A percentile compares a stretch with the other conserved stretches of the same genome.
Evolutionary conservation across 257 asterid species (phyloP).

Genomic region (Penstemon barbatus): DNA sequence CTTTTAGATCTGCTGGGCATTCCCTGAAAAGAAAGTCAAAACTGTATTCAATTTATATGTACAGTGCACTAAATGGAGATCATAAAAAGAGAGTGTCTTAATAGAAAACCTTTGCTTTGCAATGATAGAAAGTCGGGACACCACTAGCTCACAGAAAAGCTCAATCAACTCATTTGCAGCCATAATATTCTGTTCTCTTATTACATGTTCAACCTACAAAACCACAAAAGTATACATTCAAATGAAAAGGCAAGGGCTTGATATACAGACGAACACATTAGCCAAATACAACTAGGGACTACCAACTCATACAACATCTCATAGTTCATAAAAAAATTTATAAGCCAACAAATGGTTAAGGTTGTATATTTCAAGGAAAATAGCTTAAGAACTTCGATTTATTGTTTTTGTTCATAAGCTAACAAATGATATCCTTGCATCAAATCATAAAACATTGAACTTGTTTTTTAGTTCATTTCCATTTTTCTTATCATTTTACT

Average conservation of each 20-base stretch:
- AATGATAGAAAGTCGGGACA: slow-evolving; percentile 76
- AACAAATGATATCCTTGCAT: too few relatives aligned
- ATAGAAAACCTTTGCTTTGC: slow-evolving; percentile 73
- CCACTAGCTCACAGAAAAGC: slow-evolving; percentile 90
- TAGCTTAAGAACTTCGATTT: neutral
- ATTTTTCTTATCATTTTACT: too few relatives aligned
- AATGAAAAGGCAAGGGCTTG: neutral
- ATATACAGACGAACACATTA: too few relatives aligned
- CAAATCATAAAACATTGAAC: too few relatives aligned
- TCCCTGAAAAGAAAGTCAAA: slow-evolving; percentile 50
- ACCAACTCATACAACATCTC: too few relatives aligned
- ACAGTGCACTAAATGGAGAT: neutral
- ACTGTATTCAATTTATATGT: slow-evolving; percentile 6
- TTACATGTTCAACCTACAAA: slow-evolving; percentile 87
- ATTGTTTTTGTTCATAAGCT: too few relatives aligned
- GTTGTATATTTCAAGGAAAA: neutral
- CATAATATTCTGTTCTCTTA: slow-evolving; percentile 85
- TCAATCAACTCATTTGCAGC: slow-evolving; percentile 94
- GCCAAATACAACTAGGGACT: too few relatives aligned
- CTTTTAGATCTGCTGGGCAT: slow-evolving; percentile 95
- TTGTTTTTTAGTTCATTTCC: too few relatives aligned
- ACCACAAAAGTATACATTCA: slow-evolving; percentile 16
- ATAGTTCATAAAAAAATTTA: neutral
- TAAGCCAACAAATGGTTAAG: neutral
- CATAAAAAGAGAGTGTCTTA: neutral